A percentile compares a stretch with the other conserved stretches of the same genome.
Conservation (phyloP, 2,329 filamentous ascomycete species). For the Neopestalotiopsis sp. region DNA sequence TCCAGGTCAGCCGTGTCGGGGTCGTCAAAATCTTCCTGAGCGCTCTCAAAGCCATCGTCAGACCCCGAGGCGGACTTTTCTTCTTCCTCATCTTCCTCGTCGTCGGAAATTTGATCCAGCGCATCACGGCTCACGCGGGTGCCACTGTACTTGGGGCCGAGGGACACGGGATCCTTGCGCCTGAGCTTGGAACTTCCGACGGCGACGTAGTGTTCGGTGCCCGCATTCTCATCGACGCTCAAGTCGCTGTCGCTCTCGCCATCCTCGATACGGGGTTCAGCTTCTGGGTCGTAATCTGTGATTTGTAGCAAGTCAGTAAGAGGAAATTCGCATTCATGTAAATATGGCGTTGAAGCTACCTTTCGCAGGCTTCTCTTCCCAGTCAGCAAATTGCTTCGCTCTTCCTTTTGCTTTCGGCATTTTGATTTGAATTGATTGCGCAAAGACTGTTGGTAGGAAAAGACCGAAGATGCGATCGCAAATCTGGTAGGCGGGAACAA, state of each 20-base stretch:
- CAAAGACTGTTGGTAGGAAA: background rate
- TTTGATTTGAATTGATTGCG: constrained; percentile 33
- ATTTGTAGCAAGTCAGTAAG: background rate
- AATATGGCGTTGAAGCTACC: constrained; percentile 49
- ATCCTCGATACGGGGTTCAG: constrained; percentile 60
- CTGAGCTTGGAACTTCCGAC: constrained; percentile 81
- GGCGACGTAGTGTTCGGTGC: constrained; percentile 62
- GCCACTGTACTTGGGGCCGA: constrained; percentile 84
- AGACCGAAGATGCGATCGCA: background rate
- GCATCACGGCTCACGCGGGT: constrained; percentile 72
- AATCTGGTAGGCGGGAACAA: background rate
- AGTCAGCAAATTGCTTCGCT: constrained; percentile 65
- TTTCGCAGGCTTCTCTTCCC: constrained; percentile 65
- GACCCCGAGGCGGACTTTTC: background rate
- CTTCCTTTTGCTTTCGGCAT: constrained; percentile 61
- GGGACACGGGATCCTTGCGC: constrained; percentile 68
- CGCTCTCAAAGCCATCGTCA: constrained; percentile 52
- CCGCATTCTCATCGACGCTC: constrained; percentile 59
- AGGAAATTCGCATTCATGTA: no score
- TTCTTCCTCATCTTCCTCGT: background rate
- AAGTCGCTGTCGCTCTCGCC: constrained; percentile 60
- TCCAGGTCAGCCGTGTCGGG: constrained; percentile 61
- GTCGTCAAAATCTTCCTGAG: constrained; percentile 59
- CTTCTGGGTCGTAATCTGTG: constrained; percentile 83
- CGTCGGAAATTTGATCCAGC: constrained; percentile 49